Conservation (phyloP, 2,329 filamentous ascomycete genomes). For the Paraphaeosphaeria sporulosa region DNA sequence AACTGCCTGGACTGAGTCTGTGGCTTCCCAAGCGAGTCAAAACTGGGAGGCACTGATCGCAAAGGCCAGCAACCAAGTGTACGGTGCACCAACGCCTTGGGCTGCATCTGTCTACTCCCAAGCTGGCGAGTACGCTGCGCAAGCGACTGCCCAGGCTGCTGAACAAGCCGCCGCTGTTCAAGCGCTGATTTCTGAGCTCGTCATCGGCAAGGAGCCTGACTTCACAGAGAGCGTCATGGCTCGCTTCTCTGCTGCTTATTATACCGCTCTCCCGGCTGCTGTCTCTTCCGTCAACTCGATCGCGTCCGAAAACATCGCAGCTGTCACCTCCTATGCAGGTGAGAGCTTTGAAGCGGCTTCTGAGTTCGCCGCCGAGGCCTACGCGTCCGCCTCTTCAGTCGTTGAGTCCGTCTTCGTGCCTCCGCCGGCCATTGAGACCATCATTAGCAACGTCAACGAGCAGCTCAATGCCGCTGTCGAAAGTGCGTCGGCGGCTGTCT, state of each 20-base stretch:
- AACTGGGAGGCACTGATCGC: conserved; percentile 71
- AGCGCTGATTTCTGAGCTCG: conserved; percentile 76
- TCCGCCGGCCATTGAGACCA: conserved; percentile 64
- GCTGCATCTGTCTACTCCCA: conserved; percentile 57
- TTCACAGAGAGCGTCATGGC: conserved; percentile 83
- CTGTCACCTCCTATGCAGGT: conserved; percentile 61
- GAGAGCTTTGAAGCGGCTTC: conserved; percentile 56
- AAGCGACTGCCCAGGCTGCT: conserved; percentile 67
- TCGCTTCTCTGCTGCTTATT: conserved; percentile 75
- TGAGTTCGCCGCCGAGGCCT: conserved; percentile 60
- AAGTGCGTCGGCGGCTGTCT: conserved; percentile 65
- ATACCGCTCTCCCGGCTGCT: conserved; percentile 67
- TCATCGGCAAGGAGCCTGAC: conserved; percentile 78
- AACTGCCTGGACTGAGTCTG: conserved; percentile 61
- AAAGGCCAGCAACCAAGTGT: conserved; percentile 73
- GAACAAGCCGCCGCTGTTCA: conserved; percentile 75
- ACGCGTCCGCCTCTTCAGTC: conserved; percentile 56
- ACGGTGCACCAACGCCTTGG: conserved; percentile 68
- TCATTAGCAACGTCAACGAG: conserved; percentile 63
- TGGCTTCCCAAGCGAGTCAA: conserved; percentile 64
- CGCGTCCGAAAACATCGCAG: conserved; percentile 52
- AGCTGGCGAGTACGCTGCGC: conserved; percentile 66
- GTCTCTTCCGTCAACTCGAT: conserved; percentile 63
- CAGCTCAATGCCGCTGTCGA: conserved; percentile 67
- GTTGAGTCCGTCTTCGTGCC: conserved; percentile 62